These are phyloP conservation scores for Lolium multiflorum DNA, from an alignment of 176 grass and related monocot species.

Conservation along the genomic window DNA sequence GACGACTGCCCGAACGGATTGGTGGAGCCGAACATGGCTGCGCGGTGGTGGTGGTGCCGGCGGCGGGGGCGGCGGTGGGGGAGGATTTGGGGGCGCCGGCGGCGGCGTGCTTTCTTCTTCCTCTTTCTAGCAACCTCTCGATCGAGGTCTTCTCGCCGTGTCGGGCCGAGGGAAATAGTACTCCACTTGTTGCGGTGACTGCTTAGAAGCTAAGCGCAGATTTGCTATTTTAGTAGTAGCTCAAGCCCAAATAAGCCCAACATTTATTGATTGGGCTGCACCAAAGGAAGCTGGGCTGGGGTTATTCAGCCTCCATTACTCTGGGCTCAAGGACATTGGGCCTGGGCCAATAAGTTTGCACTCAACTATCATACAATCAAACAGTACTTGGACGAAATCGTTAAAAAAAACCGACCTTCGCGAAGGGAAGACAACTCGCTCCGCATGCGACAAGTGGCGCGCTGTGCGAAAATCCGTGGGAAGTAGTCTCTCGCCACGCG, in stretches of 20 bases:
- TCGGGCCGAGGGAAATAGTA: background rate
- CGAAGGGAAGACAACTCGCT: no score
- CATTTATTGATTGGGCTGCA: background rate
- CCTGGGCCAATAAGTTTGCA: background rate
- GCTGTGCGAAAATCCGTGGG: no score
- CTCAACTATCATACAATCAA: background rate
- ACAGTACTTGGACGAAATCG: no score
- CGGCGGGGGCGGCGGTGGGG: background rate
- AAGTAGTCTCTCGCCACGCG: no score
- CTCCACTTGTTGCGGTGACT: background rate
- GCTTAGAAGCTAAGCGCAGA: background rate
- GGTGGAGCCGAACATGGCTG: constrained; percentile 66
- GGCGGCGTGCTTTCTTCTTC: constrained; percentile 15
- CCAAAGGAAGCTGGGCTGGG: background rate
- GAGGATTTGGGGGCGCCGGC: background rate
- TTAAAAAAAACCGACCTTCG: no score
- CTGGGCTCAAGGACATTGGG: background rate
- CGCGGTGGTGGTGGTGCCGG: constrained; percentile 29
- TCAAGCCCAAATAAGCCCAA: background rate
- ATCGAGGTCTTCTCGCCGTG: background rate
- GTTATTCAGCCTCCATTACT: background rate
- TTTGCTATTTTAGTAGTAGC: background rate
- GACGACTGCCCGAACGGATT: constrained; percentile 64
- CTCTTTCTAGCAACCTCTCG: constrained; percentile 16
- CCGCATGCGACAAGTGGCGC: no score